Evolutionary conservation across 768 basidiomycete genomes (phyloP).

Genomic region (Boletus rubescentipes): DNA sequence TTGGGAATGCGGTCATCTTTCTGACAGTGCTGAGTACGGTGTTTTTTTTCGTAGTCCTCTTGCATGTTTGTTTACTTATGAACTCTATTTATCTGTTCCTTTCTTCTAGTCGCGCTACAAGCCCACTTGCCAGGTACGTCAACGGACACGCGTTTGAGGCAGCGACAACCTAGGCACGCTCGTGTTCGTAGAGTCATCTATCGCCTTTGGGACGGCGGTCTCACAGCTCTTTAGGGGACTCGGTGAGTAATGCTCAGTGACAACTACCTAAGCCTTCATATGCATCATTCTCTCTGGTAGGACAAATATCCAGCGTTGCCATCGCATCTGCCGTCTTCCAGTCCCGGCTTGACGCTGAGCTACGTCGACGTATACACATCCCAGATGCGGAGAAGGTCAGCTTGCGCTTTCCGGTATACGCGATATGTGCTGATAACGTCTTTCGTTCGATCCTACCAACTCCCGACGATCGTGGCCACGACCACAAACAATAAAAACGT

Average conservation of each 20-base stretch:
- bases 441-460: too few species aligned
- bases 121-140: conserved; percentile 9
- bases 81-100: too few species aligned
- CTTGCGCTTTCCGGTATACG: background rate
- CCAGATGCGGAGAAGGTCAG: conserved; percentile 13
- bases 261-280: too few species aligned
- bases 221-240: conserved; percentile 13
- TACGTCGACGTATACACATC: conserved; percentile 6
- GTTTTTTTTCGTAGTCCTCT: background rate
- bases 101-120: conserved; percentile 11
- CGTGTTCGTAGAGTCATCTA: background rate
- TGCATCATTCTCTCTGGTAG: background rate
- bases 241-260: background rate
- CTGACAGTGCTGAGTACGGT: conserved; percentile 11
- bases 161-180: too few species aligned
- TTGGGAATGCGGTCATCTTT: conserved; percentile 10
- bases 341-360: conserved; percentile 12
- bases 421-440: background rate
- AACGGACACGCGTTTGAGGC: too few species aligned
- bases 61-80: too few species aligned
- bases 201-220: conserved; percentile 2
- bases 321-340: conserved; percentile 18
- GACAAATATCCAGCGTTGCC: conserved; percentile 13
- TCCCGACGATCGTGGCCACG: too few species aligned
- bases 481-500: too few species aligned